phyloP scores from a whole-genome alignment of 2,329 filamentous ascomycete genomes.

The Calonectria multiphialidica region DNA sequence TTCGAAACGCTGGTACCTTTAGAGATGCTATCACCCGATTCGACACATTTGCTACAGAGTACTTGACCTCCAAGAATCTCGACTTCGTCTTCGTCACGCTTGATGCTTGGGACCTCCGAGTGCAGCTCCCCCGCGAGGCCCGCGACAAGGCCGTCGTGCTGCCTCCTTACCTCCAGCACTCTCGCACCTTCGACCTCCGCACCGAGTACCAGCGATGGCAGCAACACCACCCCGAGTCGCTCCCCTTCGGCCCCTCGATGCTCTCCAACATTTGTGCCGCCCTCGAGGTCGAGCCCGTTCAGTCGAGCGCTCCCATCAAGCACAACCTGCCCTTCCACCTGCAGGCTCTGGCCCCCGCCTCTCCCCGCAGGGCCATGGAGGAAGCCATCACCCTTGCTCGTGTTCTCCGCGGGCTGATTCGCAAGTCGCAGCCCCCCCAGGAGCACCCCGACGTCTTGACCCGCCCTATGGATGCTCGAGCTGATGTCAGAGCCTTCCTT shows the following conservation, averaged over 20 bases:
- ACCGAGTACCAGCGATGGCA: conserved; percentile 99
- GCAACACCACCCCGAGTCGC: conserved; percentile 96
- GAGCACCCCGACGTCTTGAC: conserved; percentile 96
- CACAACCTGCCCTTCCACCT: conserved; percentile 98
- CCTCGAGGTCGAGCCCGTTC: conserved; percentile 96
- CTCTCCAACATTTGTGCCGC: conserved; percentile 98
- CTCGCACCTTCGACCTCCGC: conserved; percentile 94
- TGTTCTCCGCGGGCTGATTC: conserved; percentile 91
- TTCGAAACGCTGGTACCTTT: conserved; percentile 96
- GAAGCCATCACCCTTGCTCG: conserved; percentile 94
- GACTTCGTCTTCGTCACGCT: conserved; percentile 99
- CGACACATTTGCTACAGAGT: conserved; percentile 92
- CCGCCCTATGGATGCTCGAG: conserved; percentile 94
- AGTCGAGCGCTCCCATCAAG: conserved; percentile 97
- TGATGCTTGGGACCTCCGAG: conserved; percentile 97
- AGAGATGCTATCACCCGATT: conserved; percentile 96
- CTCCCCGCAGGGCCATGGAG: conserved; percentile 95
- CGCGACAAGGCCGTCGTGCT: conserved; percentile 98
- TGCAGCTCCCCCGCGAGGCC: conserved; percentile 96
- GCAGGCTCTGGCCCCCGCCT: conserved; percentile 94
- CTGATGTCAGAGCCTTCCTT: conserved; percentile 95
- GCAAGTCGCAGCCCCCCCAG: conserved; percentile 93
- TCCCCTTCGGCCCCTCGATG: conserved; percentile 95
- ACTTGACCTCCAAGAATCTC: conserved; percentile 89
- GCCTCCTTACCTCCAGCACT: conserved; percentile 97